Evolutionary conservation across 495 filamentous ascomycete genomes (phyloP).

Genomic region (Cercophora samala): DNA sequence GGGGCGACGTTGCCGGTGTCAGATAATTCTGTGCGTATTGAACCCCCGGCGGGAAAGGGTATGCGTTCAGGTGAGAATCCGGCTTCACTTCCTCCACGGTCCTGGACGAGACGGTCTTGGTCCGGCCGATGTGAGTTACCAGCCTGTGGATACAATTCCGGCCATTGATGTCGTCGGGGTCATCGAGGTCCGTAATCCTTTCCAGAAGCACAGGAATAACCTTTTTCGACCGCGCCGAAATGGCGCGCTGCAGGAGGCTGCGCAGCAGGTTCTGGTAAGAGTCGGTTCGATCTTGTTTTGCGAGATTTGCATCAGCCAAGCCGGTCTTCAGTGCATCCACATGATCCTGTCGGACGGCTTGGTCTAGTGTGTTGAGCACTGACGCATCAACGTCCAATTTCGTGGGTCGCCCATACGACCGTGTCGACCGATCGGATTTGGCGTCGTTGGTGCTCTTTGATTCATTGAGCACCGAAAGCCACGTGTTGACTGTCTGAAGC

Average conservation of each 20-base stretch:
- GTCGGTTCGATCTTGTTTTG: conserved; percentile 52
- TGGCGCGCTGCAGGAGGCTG: conserved; percentile 78
- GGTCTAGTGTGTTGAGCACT: conserved; percentile 66
- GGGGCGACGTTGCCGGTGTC: conserved; percentile 68
- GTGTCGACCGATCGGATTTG: conserved; percentile 65
- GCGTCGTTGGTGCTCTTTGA: conserved; percentile 66
- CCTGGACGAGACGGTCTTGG: conserved; percentile 59
- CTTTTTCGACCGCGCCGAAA: conserved; percentile 63
- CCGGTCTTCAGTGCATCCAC: conserved; percentile 55
- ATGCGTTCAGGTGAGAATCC: conserved; percentile 47
- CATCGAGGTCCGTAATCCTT: conserved; percentile 66
- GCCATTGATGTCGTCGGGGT: conserved; percentile 87
- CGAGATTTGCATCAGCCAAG: conserved; percentile 55
- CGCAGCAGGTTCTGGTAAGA: conserved; percentile 60
- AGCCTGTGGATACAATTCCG: conserved; percentile 91
- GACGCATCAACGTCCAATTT: conserved; percentile 32
- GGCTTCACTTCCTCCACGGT: conserved; percentile 23
- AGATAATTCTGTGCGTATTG: conserved; percentile 60
- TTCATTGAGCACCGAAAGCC: conserved; percentile 79
- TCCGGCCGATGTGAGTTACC: conserved; percentile 82
- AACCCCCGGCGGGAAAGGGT: conserved; percentile 46
- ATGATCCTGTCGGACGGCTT: conserved; percentile 74
- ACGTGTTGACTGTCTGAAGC: conserved; percentile 79
- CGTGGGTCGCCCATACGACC: conserved; percentile 64
- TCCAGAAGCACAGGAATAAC: conserved; percentile 68